A percentile compares a stretch with the other conserved stretches of the same genome.
Conservation (phyloP, 108 stramenopile species). For the Nannochloropsis granulata region DNA sequence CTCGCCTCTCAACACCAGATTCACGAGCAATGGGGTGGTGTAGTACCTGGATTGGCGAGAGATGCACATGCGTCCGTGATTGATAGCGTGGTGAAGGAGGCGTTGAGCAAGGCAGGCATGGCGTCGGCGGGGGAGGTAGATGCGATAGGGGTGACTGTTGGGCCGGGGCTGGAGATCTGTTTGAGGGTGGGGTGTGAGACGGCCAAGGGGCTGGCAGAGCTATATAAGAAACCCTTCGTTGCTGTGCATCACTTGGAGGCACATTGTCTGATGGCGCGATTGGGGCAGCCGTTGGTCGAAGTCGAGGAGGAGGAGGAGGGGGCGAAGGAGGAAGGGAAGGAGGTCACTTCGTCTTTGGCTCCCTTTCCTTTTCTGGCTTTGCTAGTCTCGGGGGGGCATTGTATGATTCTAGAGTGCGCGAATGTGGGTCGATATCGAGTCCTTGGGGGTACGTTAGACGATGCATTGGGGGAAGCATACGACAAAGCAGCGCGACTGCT, state of each 20-base stretch:
- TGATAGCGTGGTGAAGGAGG: conserved; percentile 59
- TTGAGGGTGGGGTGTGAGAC: conserved; percentile 74
- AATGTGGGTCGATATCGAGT: conserved; percentile 64
- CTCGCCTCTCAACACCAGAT: conserved; percentile 69
- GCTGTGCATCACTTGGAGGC: conserved; percentile 91
- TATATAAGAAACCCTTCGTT: conserved; percentile 58
- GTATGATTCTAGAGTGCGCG: conserved; percentile 67
- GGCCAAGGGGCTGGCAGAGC: conserved; percentile 58
- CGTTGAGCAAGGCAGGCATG: conserved; percentile 55
- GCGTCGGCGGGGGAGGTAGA: conserved; percentile 56
- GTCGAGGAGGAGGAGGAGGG: neutral
- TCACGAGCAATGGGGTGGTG: conserved; percentile 86
- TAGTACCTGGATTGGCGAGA: conserved; percentile 76
- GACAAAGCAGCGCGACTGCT: conserved; percentile 67
- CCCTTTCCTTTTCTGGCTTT: conserved; percentile 83
- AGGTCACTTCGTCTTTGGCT: neutral
- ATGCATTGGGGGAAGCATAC: conserved; percentile 63
- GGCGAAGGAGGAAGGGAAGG: neutral
- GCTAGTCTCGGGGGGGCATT: conserved; percentile 88
- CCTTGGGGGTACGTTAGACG: conserved; percentile 84
- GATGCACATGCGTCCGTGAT: conserved; percentile 67
- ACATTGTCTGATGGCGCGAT: conserved; percentile 80
- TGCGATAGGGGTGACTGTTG: conserved; percentile 92
- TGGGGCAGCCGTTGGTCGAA: conserved; percentile 17
- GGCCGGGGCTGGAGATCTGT: conserved; percentile 92